Evolutionary conservation across 257 asterid species (phyloP).

Genomic region (Capsicum chinense): DNA sequence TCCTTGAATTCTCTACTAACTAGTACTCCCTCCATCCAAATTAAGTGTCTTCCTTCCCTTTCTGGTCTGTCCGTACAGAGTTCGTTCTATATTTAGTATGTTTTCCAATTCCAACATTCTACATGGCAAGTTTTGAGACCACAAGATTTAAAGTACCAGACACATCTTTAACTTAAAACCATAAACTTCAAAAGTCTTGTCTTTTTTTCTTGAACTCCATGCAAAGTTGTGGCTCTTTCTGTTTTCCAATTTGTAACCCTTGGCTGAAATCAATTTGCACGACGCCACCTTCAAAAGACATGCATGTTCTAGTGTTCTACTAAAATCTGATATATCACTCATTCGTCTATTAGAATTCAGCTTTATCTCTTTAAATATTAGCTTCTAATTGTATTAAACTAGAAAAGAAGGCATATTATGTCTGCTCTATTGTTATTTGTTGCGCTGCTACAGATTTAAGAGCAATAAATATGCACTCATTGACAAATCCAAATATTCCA

Average conservation of each 20-base stretch:
- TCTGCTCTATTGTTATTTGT: not conserved
- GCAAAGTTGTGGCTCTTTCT: not conserved
- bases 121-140: too few relatives aligned
- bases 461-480: not conserved
- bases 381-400: not conserved
- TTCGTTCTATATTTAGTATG: too few relatives aligned
- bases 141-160: too few relatives aligned
- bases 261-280: not conserved
- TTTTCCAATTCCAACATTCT: too few relatives aligned
- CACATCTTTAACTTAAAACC: too few relatives aligned
- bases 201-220: too few relatives aligned
- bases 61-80: too few relatives aligned
- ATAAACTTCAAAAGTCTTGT: too few relatives aligned
- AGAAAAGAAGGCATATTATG: not conserved
- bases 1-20: slow-evolving; percentile 12
- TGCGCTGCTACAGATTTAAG: not conserved
- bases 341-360: not conserved
- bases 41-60: too few relatives aligned
- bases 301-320: not conserved
- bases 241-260: not conserved
- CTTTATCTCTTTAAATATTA: not conserved
- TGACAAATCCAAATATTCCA: not conserved
- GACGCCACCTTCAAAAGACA: not conserved
- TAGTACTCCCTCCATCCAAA: not conserved
- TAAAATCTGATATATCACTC: not conserved